Percentiles rank a stretch among this genome's conserved stretches.
These are phyloP conservation scores for Chimonanthus praecox DNA, from an alignment of 164 flowering plant species.

Conservation along the genomic window DNA sequence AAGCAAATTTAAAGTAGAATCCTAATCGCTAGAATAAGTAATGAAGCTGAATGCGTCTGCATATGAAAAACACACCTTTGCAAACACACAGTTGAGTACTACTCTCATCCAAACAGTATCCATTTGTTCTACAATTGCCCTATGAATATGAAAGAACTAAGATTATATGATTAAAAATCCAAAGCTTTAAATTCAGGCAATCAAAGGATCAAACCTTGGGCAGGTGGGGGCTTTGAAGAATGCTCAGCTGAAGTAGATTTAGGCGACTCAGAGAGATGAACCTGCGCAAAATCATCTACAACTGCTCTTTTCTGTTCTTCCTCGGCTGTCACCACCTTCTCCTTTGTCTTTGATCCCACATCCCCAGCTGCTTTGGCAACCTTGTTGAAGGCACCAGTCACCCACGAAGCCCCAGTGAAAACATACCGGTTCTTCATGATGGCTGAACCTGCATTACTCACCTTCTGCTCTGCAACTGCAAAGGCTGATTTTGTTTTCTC, in stretches of 20 bases:
- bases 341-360: conserved; percentile 78
- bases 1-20: too few relatives aligned
- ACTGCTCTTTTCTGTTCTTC: conserved; percentile 55
- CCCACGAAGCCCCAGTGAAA: conserved; percentile 72
- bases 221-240: conserved; percentile 39
- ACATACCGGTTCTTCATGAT: conserved; percentile 84
- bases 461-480: conserved; percentile 79
- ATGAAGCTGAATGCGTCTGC: too few relatives aligned
- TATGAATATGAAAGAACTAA: too few relatives aligned
- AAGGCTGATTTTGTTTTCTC: conserved; percentile 89
- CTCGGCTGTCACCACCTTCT: conserved; percentile 54
- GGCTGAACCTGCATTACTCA: conserved; percentile 80
- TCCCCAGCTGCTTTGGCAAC: conserved; percentile 88
- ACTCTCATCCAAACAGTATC: too few relatives aligned
- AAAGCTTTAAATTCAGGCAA: neutral
- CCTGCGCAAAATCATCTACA: conserved; percentile 60
- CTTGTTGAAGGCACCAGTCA: conserved; percentile 70
- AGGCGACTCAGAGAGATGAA: conserved; percentile 57
- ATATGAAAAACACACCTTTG: too few relatives aligned
- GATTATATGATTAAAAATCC: too few relatives aligned
- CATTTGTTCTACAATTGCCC: too few relatives aligned
- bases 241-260: conserved; percentile 29
- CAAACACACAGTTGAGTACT: too few relatives aligned
- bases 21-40: too few relatives aligned
- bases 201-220: conserved; percentile 56